phyloP scores from a whole-genome alignment of 2,329 filamentous ascomycete species.

The Juglanconis juglandina region DNA sequence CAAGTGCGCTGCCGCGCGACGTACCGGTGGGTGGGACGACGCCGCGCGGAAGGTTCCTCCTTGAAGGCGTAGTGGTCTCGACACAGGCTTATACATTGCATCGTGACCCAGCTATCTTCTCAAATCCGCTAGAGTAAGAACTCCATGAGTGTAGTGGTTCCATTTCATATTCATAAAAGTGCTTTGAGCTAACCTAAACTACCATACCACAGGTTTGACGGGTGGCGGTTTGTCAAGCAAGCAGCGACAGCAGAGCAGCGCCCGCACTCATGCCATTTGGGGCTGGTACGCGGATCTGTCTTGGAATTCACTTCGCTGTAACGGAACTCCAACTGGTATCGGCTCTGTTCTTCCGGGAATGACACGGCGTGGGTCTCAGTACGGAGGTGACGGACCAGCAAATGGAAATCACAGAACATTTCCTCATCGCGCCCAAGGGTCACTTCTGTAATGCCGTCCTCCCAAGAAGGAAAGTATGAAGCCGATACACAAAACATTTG shows the following conservation, averaged over 20 bases:
- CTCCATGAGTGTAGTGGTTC: too few relatives aligned
- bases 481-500: too few relatives aligned
- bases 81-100: slow-evolving; percentile 37
- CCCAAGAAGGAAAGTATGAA: too few relatives aligned
- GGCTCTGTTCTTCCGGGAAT: slow-evolving; percentile 41
- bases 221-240: slow-evolving; percentile 30
- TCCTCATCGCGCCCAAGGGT: slow-evolving; percentile 5
- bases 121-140: neutral
- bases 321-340: slow-evolving; percentile 47
- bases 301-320: slow-evolving; percentile 48
- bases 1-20: slow-evolving; percentile 26
- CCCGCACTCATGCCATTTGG: slow-evolving; percentile 49
- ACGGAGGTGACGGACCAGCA: slow-evolving; percentile 26
- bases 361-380: slow-evolving; percentile 12
- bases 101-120: slow-evolving; percentile 12
- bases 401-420: slow-evolving; percentile 21
- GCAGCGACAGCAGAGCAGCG: slow-evolving; percentile 29
- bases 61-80: slow-evolving; percentile 28
- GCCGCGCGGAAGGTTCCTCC: slow-evolving; percentile 28
- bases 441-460: slow-evolving; percentile 1
- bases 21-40: slow-evolving; percentile 26
- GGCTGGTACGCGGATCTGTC: slow-evolving; percentile 46
- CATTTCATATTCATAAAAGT: neutral
- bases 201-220: slow-evolving; percentile 19
- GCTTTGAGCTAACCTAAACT: neutral